These are phyloP conservation scores for Suillus alpinus DNA, from an alignment of 768 basidiomycete species.

Conservation along the genomic window DNA sequence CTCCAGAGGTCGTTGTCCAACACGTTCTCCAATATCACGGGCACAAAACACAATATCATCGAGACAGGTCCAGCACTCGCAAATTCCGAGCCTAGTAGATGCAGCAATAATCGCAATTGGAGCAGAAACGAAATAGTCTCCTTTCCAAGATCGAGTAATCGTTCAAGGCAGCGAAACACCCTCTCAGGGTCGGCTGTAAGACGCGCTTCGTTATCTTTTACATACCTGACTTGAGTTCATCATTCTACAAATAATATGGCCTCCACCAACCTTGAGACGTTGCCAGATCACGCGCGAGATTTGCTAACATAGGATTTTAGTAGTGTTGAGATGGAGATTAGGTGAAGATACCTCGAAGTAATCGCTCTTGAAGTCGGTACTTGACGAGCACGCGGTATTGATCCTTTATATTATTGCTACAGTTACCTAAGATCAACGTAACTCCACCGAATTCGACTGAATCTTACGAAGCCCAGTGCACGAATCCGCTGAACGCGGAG, in stretches of 20 bases:
- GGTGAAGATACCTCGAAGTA: conserved; percentile 16
- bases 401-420: conserved; percentile 4
- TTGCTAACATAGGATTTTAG: conserved; percentile 9
- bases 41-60: conserved; percentile 20
- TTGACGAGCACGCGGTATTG: conserved; percentile 17
- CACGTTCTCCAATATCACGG: conserved; percentile 4
- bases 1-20: conserved; percentile 15
- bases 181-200: not conserved
- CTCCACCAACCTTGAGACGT: conserved; percentile 18
- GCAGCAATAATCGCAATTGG: conserved; percentile 19
- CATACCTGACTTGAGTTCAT: not conserved
- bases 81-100: conserved; percentile 16
- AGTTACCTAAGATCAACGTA: not conserved
- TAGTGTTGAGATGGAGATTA: not conserved
- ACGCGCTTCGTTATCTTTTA: conserved; percentile 9
- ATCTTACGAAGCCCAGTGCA: conserved; percentile 20
- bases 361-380: conserved; percentile 18
- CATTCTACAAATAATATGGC: too few species aligned
- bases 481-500: conserved; percentile 14
- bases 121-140: conserved; percentile 17
- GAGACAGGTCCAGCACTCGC: conserved; percentile 19
- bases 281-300: conserved; percentile 17
- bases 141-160: conserved; percentile 10
- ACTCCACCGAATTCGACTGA: not conserved
- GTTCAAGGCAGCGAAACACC: conserved; percentile 14